These are phyloP conservation scores for Volvox africanus DNA, from an alignment of 139 green algal species.

Conservation along the genomic window DNA sequence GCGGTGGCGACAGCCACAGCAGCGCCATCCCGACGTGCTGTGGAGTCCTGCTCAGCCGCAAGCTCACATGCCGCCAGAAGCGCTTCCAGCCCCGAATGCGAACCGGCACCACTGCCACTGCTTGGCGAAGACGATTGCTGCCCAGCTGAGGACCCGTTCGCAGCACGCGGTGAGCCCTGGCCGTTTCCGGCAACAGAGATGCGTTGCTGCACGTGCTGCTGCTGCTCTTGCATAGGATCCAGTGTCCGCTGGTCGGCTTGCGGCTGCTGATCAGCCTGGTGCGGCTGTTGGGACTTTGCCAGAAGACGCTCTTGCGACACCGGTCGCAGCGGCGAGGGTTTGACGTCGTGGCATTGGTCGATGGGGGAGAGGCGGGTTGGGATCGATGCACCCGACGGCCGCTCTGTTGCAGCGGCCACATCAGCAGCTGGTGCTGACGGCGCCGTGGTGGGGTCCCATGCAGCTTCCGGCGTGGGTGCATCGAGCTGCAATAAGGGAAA, in stretches of 20 bases:
- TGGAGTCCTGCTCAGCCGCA: constrained; percentile 41
- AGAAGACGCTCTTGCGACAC: background rate
- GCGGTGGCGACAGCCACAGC: background rate
- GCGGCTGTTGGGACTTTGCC: no score
- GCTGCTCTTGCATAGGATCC: background rate
- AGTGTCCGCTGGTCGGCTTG: background rate
- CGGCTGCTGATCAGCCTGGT: background rate
- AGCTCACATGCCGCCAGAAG: constrained; percentile 51
- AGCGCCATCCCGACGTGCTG: background rate
- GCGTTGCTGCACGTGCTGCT: background rate
- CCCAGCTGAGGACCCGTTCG: background rate
- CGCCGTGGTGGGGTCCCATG: background rate
- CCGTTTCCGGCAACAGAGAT: background rate
- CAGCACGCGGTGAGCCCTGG: background rate
- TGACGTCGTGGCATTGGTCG: background rate
- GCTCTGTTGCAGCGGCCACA: background rate
- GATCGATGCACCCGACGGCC: background rate
- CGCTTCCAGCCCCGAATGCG: constrained; percentile 38
- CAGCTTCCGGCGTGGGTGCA: background rate
- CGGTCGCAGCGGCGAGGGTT: background rate
- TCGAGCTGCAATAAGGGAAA: background rate
- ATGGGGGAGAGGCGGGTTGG: background rate
- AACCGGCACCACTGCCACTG: constrained; percentile 3
- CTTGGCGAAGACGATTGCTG: constrained; percentile 29
- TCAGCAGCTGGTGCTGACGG: no score